Percentiles rank a stretch among this genome's conserved stretches.
These are phyloP conservation scores for Argentina anserina DNA, from an alignment of 306 rosid genomes.

Conservation along the genomic window DNA sequence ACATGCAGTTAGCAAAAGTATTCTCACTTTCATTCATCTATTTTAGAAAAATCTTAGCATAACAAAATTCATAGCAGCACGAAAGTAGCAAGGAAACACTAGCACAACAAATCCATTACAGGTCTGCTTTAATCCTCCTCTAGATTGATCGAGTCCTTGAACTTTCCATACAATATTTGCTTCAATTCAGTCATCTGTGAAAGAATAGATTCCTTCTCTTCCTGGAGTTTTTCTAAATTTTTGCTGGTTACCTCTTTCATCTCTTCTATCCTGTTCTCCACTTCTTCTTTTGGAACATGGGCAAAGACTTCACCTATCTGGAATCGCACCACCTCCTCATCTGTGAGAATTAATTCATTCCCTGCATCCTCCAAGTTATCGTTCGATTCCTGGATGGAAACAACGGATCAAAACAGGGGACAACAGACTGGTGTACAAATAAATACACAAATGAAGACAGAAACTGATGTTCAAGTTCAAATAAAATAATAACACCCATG, in stretches of 20 bases:
- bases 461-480: not conserved
- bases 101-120: not conserved
- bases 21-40: not conserved
- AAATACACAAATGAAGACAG: not conserved
- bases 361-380: constrained; percentile 90
- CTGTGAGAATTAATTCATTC: constrained; percentile 86
- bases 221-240: constrained; percentile 64
- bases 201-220: constrained; percentile 62
- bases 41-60: not conserved
- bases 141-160: constrained; percentile 94
- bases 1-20: not conserved
- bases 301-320: constrained; percentile 92
- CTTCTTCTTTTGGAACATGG: constrained; percentile 84
- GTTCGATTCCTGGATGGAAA: constrained; percentile 52
- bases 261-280: constrained; percentile 72
- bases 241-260: constrained; percentile 65
- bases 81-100: not conserved
- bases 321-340: constrained; percentile 80
- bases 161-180: constrained; percentile 78
- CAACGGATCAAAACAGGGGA: not conserved
- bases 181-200: constrained; percentile 82
- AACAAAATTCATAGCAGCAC: constrained; percentile 1
- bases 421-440: not conserved
- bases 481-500: not conserved
- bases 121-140: constrained; percentile 68